A percentile compares a stretch with the other conserved stretches of the same genome.
These are phyloP conservation scores for Podila minutissima DNA, from an alignment of 192 early-diverging fungal species.

Conservation along the genomic window DNA sequence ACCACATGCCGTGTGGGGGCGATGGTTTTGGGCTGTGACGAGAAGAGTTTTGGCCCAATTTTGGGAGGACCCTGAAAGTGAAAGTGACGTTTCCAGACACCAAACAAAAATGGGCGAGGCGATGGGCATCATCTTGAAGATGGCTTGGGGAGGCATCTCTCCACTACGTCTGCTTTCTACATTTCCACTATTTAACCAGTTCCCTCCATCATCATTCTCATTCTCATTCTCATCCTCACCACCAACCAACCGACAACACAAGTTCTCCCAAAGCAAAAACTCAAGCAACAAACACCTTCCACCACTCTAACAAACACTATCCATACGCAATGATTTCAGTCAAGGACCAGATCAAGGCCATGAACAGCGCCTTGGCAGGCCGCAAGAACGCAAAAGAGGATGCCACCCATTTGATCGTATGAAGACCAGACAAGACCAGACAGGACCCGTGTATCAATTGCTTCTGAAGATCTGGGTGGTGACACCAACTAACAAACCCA, in stretches of 20 bases:
- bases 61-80: too few relatives aligned
- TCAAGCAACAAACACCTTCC: not conserved
- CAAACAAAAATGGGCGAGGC: too few relatives aligned
- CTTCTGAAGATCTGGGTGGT: too few relatives aligned
- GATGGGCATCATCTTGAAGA: too few relatives aligned
- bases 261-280: not conserved
- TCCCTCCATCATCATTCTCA: not conserved
- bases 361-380: conserved; percentile 10
- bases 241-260: not conserved
- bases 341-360: conserved; percentile 36
- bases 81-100: too few relatives aligned
- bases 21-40: too few relatives aligned
- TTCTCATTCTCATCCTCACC: not conserved
- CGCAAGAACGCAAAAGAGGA: conserved; percentile 33
- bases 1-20: too few relatives aligned
- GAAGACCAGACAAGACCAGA: not conserved
- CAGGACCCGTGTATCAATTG: not conserved
- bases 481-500: too few relatives aligned
- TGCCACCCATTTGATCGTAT: conserved; percentile 42
- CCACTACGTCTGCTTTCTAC: too few relatives aligned
- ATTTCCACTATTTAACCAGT: not conserved
- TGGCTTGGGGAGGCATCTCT: too few relatives aligned
- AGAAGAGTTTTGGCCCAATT: too few relatives aligned
- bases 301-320: not conserved
- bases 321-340: conserved; percentile 34